Evolutionary conservation across 2,329 filamentous ascomycete genomes (phyloP), one percentile per base, ranked within the genome.

Genomic region (Hypoxylon sp.): DNA sequence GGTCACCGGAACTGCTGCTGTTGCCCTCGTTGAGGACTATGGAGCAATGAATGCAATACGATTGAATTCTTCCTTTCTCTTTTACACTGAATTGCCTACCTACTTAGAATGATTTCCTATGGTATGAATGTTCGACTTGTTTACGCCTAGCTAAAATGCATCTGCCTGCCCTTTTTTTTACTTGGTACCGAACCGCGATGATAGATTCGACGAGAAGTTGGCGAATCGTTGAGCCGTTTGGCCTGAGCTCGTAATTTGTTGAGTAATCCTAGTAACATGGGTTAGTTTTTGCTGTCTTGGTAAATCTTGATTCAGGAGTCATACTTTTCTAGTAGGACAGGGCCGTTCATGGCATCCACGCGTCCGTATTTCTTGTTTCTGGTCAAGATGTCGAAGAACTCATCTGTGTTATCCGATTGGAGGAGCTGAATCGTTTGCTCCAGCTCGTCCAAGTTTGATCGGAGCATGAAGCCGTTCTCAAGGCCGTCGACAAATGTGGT

Each of bases 321-420:
- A 60, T 80, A 90, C 89, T 99, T 99, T 75, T 97, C 93, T n/a
- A 99, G 73, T 55, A 99, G 70, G 29, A 90, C 78, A 0, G 92
- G 91, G 0, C 93, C 94, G 68, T 95, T 95, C 69, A 95, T 79
- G 42, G 90, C 89, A 73, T 97, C 91, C 23, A 99, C 95, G 44
- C 91, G 87, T 11, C 91, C 89, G 68, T 96, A 99, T 69, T 96
- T 95, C 75, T 89, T 92, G 73, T 97, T 96, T 42, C 91, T 79
- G 9, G 88, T 89, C 4, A 88, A 89, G 38, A 94, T 88, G 67
- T 99, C 94, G 69, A 94, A 99, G 71, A 96, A 99, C 70, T 97
- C 93, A 60, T 97, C 92, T n/a, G 90, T 84, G 63, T 96, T 96
- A 29, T 96, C 91, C 1, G 82, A 83, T 66, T 90, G 86, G 81